A percentile compares a stretch with the other conserved stretches of the same genome.
phyloP scores from a whole-genome alignment of 2,329 filamentous ascomycete genomes.

The Onygenales sp. region DNA sequence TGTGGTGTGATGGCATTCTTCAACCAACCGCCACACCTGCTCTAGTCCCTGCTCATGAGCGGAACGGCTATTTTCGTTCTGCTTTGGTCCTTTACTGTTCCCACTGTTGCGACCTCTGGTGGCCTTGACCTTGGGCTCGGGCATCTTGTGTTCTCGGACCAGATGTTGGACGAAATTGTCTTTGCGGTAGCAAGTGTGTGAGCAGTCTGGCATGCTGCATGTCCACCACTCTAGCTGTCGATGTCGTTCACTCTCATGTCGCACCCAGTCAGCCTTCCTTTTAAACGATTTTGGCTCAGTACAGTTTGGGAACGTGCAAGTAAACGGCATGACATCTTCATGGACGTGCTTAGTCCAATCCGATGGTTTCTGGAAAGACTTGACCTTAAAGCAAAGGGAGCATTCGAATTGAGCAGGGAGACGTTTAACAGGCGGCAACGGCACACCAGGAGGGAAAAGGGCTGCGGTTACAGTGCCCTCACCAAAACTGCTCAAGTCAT shows the following conservation, averaged over 20 bases:
- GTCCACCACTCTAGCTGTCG: conserved; percentile 86
- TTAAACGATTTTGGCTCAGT: conserved; percentile 86
- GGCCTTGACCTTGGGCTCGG: conserved; percentile 67
- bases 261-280: conserved; percentile 89
- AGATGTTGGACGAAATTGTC: conserved; percentile 92
- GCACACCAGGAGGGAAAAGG: conserved; percentile 71
- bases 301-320: conserved; percentile 79
- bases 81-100: conserved; percentile 32
- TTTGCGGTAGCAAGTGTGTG: conserved; percentile 73
- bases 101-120: conserved; percentile 56
- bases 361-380: conserved; percentile 81
- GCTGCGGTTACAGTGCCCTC: conserved; percentile 63
- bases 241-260: conserved; percentile 87
- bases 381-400: conserved; percentile 72
- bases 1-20: conserved; percentile 66
- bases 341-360: conserved; percentile 97
- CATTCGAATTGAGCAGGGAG: conserved; percentile 87
- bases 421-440: conserved; percentile 64
- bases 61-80: conserved; percentile 16
- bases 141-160: conserved; percentile 79
- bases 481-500: conserved; percentile 53
- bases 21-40: conserved; percentile 66
- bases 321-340: conserved; percentile 87
- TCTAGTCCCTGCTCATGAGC: conserved; percentile 39
- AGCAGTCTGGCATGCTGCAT: conserved; percentile 71